Evolutionary conservation across 2,329 filamentous ascomycete species (phyloP).

Genomic region (Fusarium luffae): DNA sequence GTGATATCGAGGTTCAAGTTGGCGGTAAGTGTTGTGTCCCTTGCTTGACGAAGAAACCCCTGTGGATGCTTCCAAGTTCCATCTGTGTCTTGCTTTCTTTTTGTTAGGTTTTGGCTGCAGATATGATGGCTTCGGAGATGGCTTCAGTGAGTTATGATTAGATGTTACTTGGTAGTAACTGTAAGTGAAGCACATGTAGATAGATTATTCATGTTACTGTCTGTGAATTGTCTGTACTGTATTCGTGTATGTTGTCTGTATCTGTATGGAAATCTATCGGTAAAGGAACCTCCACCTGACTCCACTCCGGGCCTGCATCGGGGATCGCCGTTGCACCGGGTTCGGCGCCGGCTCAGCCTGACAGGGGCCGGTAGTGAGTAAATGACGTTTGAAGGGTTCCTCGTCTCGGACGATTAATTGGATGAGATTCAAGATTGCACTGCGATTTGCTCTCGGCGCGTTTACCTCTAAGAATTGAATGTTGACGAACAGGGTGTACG

Average conservation of each 20-base stretch:
- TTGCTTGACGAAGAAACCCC: not conserved
- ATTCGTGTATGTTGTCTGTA: not conserved
- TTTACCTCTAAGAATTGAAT: not conserved
- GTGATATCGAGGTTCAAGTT: not conserved
- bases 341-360: constrained; percentile 38
- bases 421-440: not conserved
- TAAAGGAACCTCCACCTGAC: not conserved
- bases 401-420: constrained; percentile 9
- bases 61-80: not conserved
- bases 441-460: not conserved
- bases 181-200: not conserved
- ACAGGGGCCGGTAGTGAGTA: constrained; percentile 29
- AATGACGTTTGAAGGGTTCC: constrained; percentile 24
- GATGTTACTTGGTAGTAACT: not conserved
- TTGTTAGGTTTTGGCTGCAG: constrained; percentile 11
- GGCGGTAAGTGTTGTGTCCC: not conserved
- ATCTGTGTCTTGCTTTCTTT: not conserved
- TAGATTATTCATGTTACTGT: not conserved
- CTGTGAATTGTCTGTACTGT: not conserved
- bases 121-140: constrained; percentile 38
- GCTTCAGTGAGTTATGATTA: not conserved
- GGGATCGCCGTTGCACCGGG: constrained; percentile 42
- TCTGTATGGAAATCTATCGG: not conserved
- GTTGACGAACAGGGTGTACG: constrained; percentile 13
- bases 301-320: constrained; percentile 34